Percentiles rank a stretch among this genome's conserved stretches.
phyloP scores from a whole-genome alignment of 768 basidiomycete genomes.

The Trametopsis cervina region DNA sequence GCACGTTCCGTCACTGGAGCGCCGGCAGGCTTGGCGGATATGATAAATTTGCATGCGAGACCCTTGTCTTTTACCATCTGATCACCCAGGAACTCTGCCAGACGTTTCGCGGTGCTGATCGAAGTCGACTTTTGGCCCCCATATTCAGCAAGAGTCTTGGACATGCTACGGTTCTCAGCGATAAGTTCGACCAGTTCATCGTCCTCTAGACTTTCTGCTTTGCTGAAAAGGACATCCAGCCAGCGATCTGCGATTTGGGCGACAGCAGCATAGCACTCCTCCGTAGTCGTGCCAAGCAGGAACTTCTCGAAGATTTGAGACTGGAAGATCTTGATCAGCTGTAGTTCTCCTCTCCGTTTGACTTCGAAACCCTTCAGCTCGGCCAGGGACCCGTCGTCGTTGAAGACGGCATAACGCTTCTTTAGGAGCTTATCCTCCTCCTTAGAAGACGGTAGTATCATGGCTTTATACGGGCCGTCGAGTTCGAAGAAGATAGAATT shows the following conservation, averaged over 20 bases:
- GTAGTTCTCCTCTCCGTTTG: constrained; percentile 94
- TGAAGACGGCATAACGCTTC: constrained; percentile 98
- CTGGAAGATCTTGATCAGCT: constrained; percentile 99
- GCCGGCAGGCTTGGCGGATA: constrained; percentile 86
- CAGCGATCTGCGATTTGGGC: constrained; percentile 93
- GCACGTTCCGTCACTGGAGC: constrained; percentile 97
- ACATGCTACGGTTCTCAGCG: constrained; percentile 98
- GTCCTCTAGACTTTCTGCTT: constrained; percentile 77
- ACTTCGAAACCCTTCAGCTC: constrained; percentile 99
- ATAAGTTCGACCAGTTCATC: constrained; percentile 96
- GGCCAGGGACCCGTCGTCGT: constrained; percentile 94
- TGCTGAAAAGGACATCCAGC: constrained; percentile 91
- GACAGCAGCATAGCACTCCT: constrained; percentile 94
- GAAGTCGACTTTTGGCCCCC: constrained; percentile 96
- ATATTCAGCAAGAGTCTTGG: constrained; percentile 93
- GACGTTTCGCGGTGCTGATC: constrained; percentile 89
- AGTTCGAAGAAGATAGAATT: constrained; percentile 99
- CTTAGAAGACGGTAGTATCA: constrained; percentile 98
- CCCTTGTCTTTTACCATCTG: constrained; percentile 99
- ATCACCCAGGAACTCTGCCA: constrained; percentile 95
- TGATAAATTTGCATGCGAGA: constrained; percentile 97
- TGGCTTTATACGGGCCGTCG: constrained; percentile 96
- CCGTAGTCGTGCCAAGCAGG: constrained; percentile 84
- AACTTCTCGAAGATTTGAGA: constrained; percentile 98
- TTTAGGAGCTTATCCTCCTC: constrained; percentile 98